These are phyloP conservation scores for Talaromyces atroroseus DNA, from an alignment of 2,329 filamentous ascomycete genomes.

Conservation along the genomic window DNA sequence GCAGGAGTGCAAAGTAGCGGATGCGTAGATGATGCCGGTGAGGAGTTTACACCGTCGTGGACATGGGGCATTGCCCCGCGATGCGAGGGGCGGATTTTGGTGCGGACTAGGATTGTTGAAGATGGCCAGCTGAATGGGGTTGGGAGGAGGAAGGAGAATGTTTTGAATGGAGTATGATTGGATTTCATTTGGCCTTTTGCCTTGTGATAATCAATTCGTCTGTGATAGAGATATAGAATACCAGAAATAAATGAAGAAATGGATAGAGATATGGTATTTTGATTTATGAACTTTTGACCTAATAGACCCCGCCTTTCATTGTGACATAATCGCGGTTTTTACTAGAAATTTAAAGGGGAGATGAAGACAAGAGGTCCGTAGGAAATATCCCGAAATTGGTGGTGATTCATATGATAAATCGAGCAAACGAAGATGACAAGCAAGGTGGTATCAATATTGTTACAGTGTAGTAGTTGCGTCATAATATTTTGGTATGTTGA, in stretches of 20 bases:
- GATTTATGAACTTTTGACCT: neutral
- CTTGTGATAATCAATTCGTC: neutral
- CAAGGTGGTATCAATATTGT: neutral
- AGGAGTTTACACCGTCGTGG: slow-evolving; percentile 64
- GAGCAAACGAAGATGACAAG: too few relatives aligned
- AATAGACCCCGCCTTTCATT: neutral
- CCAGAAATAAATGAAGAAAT: neutral
- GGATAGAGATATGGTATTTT: neutral
- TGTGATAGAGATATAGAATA: neutral
- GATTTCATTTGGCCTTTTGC: neutral
- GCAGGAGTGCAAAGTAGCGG: slow-evolving; percentile 56
- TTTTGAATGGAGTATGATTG: neutral
- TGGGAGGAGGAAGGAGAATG: slow-evolving; percentile 7
- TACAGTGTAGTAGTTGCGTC: neutral
- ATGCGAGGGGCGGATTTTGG: slow-evolving; percentile 66
- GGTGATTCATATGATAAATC: too few relatives aligned
- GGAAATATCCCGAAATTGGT: neutral
- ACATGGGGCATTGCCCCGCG: slow-evolving; percentile 72
- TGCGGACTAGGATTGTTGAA: neutral
- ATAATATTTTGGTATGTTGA: neutral
- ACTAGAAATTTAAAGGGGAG: neutral
- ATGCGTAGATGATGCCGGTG: slow-evolving; percentile 53
- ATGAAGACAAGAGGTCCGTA: neutral
- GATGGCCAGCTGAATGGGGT: neutral
- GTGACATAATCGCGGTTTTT: neutral